A percentile compares a stretch with the other conserved stretches of the same genome.
These are phyloP conservation scores for Batrachochytrium dendrobatidis DNA, from an alignment of 371 early-diverging fungal genomes.

Conservation along the genomic window DNA sequence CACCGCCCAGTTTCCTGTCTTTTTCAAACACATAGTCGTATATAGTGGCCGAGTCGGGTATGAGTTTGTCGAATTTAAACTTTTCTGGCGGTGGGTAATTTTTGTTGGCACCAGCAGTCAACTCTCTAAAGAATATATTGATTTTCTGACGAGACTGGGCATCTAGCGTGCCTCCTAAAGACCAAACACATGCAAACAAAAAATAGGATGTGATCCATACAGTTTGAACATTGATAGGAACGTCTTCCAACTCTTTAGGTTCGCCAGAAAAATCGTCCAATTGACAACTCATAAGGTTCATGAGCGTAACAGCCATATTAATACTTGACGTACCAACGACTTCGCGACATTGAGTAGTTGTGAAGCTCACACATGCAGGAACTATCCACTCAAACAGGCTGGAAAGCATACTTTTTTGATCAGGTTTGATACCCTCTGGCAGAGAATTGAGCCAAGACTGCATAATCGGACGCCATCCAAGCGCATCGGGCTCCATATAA, in stretches of 20 bases:
- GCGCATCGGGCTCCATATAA: slow-evolving; percentile 46
- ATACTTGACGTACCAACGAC: slow-evolving; percentile 36
- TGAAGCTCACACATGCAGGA: slow-evolving; percentile 36
- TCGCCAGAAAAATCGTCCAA: slow-evolving; percentile 37
- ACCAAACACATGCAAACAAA: slow-evolving; percentile 45
- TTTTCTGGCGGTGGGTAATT: slow-evolving; percentile 31
- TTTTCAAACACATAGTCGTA: slow-evolving; percentile 50
- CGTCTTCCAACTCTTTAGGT: slow-evolving; percentile 18
- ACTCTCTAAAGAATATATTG: slow-evolving; percentile 36
- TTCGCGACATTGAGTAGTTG: slow-evolving; percentile 34
- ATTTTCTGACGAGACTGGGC: slow-evolving; percentile 43
- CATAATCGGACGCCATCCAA: slow-evolving; percentile 47
- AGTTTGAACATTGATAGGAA: slow-evolving; percentile 28
- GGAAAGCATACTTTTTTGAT: slow-evolving; percentile 26
- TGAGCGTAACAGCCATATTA: slow-evolving; percentile 38
- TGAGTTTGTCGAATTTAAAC: slow-evolving; percentile 41
- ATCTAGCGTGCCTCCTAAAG: slow-evolving; percentile 48
- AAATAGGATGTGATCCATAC: slow-evolving; percentile 36
- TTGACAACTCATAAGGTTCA: slow-evolving; percentile 44
- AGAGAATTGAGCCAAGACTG: slow-evolving; percentile 42
- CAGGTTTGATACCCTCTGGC: slow-evolving; percentile 24
- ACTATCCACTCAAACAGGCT: slow-evolving; percentile 46
- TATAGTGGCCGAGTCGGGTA: slow-evolving; percentile 34
- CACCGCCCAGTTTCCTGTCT: slow-evolving; percentile 44
- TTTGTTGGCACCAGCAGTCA: slow-evolving; percentile 32